These are phyloP conservation scores for Hordeum marinum DNA, from an alignment of 176 grass and related monocot species.

Conservation along the genomic window DNA sequence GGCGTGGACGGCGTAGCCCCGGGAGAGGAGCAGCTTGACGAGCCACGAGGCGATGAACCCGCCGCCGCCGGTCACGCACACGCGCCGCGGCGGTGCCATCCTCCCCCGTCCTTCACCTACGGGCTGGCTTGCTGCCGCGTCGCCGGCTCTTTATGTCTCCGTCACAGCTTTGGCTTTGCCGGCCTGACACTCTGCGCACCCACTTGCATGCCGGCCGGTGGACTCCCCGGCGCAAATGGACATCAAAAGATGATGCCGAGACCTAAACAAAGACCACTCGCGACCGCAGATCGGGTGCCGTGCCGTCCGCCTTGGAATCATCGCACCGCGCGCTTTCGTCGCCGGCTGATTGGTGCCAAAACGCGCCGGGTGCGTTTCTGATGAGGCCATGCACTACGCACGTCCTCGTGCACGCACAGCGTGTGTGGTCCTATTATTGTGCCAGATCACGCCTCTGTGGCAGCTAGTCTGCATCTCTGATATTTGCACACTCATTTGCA, in stretches of 20 bases:
- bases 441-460: too few relatives aligned
- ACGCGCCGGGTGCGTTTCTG: not conserved
- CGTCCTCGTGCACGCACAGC: not conserved
- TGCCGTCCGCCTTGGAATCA: not conserved
- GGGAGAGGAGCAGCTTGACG: conserved; percentile 57
- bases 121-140: not conserved
- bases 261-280: not conserved
- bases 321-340: not conserved
- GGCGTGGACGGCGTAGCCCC: conserved; percentile 57
- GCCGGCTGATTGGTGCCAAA: not conserved
- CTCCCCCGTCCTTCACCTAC: not conserved
- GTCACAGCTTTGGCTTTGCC: not conserved
- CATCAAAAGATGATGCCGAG: not conserved
- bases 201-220: not conserved
- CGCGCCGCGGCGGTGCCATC: not conserved
- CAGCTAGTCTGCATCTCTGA: too few relatives aligned
- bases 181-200: not conserved
- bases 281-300: not conserved
- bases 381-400: not conserved
- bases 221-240: not conserved
- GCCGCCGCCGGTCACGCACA: conserved; percentile 57
- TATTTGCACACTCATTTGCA: too few relatives aligned
- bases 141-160: not conserved
- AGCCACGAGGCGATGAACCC: conserved; percentile 54
- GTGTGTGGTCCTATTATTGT: too few relatives aligned